Conservation (phyloP, 2,329 filamentous ascomycete species). For the Chrysoporthe puriensis region DNA sequence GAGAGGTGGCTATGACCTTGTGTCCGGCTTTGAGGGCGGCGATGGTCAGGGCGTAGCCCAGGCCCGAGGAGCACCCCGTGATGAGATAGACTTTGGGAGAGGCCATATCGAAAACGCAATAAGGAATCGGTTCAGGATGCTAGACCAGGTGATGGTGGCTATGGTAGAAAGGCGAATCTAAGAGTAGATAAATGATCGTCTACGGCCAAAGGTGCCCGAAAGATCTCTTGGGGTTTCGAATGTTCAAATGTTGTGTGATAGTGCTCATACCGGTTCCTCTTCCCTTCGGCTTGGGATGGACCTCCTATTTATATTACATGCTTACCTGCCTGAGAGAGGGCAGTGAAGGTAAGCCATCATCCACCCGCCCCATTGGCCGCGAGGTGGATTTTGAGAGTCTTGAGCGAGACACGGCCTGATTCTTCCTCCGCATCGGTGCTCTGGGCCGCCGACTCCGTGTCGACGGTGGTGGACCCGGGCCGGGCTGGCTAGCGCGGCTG, state of each 20-base stretch:
- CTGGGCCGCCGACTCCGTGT: not conserved
- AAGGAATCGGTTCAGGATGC: not conserved
- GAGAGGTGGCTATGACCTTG: constrained; percentile 25
- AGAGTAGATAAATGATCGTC: too few species aligned
- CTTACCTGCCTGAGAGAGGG: too few species aligned
- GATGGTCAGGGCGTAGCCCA: constrained; percentile 20
- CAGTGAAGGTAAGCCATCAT: not conserved
- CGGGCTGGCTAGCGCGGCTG: not conserved
- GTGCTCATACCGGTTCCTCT: too few species aligned
- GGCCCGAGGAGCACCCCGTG: constrained; percentile 24
- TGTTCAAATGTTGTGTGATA: too few species aligned
- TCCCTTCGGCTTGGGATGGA: too few species aligned
- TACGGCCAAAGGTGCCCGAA: too few species aligned
- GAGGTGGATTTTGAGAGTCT: not conserved
- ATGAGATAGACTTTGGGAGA: constrained; percentile 24
- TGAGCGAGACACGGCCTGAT: not conserved
- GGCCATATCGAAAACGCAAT: not conserved
- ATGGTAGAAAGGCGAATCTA: too few species aligned
- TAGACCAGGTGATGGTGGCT: too few species aligned
- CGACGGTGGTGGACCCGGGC: not conserved
- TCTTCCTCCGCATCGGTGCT: constrained; percentile 5
- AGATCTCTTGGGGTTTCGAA: too few species aligned
- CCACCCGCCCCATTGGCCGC: not conserved
- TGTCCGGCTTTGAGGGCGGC: constrained; percentile 24
- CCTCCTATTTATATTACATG: too few species aligned